Conservation (phyloP, 495 filamentous ascomycete genomes). For the Trichoderma parareesei region DNA sequence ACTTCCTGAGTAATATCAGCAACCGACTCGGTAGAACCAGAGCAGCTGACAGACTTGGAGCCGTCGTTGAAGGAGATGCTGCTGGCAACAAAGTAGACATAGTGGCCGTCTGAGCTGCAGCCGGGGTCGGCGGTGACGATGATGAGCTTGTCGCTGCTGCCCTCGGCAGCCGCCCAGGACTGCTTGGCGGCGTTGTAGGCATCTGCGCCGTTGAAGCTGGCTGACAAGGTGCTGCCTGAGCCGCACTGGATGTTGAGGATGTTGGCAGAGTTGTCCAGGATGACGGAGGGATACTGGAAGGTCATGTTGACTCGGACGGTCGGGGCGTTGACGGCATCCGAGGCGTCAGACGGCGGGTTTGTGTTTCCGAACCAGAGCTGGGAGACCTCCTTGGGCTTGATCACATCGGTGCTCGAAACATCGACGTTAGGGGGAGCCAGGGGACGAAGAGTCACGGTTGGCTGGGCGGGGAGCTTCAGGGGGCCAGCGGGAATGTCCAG, state of each 20-base stretch:
- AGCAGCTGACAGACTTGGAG: not conserved
- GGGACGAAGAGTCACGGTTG: not conserved
- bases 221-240: not conserved
- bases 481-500: not conserved
- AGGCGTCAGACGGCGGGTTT: not conserved
- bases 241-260: not conserved
- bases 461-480: not conserved
- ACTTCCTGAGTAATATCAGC: not conserved
- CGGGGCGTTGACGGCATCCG: not conserved
- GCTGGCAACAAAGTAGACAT: not conserved
- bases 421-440: not conserved
- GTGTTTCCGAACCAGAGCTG: not conserved
- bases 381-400: not conserved
- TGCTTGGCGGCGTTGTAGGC: not conserved
- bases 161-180: not conserved
- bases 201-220: not conserved
- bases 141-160: not conserved
- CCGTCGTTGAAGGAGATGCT: not conserved
- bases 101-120: conserved; percentile 1
- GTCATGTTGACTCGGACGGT: not conserved
- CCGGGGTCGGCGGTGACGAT: not conserved
- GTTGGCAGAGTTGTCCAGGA: not conserved
- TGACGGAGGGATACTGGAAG: not conserved
- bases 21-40: not conserved
- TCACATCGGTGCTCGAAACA: not conserved